Evolutionary conservation across 2,329 filamentous ascomycete genomes (phyloP).

Genomic region (Cladophialophora yegresii): DNA sequence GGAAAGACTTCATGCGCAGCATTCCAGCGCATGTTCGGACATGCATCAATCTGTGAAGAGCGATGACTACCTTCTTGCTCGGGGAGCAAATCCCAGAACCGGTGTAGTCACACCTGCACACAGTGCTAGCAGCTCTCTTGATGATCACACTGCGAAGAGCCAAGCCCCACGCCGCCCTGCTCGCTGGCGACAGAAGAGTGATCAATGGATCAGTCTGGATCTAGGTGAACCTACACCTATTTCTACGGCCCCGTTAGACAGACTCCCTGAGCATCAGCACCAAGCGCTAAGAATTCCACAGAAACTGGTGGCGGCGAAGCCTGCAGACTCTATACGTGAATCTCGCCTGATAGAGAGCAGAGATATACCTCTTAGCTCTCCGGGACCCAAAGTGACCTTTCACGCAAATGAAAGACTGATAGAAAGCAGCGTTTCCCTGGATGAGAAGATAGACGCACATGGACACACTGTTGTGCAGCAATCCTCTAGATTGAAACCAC

Average conservation of each 20-base stretch:
- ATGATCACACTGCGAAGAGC: conserved; percentile 27
- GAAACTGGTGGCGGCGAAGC: conserved; percentile 13
- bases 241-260: conserved; percentile 18
- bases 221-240: conserved; percentile 37
- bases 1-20: background rate
- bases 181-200: conserved; percentile 43
- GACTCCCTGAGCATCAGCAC: conserved; percentile 11
- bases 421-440: conserved; percentile 1
- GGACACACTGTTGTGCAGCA: background rate
- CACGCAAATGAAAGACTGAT: background rate
- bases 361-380: background rate
- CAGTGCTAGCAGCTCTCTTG: conserved; percentile 35
- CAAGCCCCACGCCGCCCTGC: conserved; percentile 22
- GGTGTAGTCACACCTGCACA: conserved; percentile 44
- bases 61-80: conserved; percentile 42
- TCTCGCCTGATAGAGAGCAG: background rate
- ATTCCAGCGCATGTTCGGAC: conserved; percentile 6
- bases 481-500: conserved; percentile 1
- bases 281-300: conserved; percentile 20
- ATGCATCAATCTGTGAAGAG: conserved; percentile 34
- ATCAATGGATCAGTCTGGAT: conserved; percentile 43
- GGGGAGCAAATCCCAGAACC: conserved; percentile 43
- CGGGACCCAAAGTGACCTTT: background rate
- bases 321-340: background rate
- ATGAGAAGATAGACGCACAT: background rate